Conservation (phyloP, 2,329 filamentous ascomycete genomes). For the Botryotinia narcissicola region DNA sequence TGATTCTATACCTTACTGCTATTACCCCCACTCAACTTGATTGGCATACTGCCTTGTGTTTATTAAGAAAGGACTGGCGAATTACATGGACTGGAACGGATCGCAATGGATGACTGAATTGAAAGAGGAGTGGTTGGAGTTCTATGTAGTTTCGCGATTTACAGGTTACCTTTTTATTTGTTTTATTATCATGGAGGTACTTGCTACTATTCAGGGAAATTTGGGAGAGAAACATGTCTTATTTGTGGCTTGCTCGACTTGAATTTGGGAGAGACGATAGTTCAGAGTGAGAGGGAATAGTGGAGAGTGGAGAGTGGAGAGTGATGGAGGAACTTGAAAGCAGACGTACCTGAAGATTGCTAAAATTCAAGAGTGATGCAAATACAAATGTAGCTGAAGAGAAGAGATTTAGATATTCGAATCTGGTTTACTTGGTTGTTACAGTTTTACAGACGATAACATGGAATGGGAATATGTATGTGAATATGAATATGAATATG, state of each 20-base stretch:
- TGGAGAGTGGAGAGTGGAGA: not conserved
- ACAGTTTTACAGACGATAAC: no score
- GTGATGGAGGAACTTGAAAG: not conserved
- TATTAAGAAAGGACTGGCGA: not conserved
- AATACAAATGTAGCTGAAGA: not conserved
- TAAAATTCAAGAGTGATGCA: not conserved
- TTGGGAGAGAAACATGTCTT: not conserved
- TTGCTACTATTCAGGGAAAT: not conserved
- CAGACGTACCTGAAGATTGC: not conserved
- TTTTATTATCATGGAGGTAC: not conserved
- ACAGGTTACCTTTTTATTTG: not conserved
- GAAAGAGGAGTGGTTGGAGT: not conserved
- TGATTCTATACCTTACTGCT: conserved; percentile 4
- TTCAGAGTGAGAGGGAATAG: not conserved
- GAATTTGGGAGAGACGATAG: not conserved
- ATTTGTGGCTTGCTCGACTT: not conserved
- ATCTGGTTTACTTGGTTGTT: not conserved
- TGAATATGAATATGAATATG: not conserved
- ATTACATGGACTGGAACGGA: not conserved
- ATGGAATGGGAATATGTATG: not conserved
- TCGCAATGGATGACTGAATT: not conserved
- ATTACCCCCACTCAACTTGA: not conserved
- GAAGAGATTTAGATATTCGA: not conserved
- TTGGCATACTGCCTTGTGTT: not conserved
- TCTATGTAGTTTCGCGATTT: not conserved